Base-by-base conservation (phyloP, 2,329 filamentous ascomycete species). In the Colletotrichum karsti region DNA sequence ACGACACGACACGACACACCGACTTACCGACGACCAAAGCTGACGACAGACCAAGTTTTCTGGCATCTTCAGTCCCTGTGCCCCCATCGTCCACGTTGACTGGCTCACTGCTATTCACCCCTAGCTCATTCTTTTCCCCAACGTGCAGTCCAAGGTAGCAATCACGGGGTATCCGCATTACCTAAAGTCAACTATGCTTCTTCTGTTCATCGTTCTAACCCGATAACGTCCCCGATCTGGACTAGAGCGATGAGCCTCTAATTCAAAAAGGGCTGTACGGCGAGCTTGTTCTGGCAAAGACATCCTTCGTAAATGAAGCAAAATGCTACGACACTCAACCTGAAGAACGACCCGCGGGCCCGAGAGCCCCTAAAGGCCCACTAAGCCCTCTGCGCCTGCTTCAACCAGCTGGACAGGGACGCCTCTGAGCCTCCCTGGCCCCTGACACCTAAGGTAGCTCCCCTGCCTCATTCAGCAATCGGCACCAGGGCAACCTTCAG, bases 311-410 rank as follows among this genome's bases (percentile, higher is more conserved):
- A 18, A 7, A 39, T 28, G n/a, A 50, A 28, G 24, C 4, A 18
- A 28, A 50, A 50, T 28, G 46, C 46, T 50, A n/a, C 15, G 28
- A 5, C 26, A 35, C 41, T 46, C 41, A 33, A 58, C 2, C 26
- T 59, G 42, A 59, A 37, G 37, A 12, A 4, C 12, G 20, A 37
- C 50, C 46, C 46, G 41, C 51, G 48, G n/a, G 28, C 20, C 30
- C 37, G 20, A n/a, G 26, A 57, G 48, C 24, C 44, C 39, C 22
- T 12, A 26, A 10, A 44, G 26, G 18, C 10, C 51, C 37, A 33
- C 51, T 51, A 51, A 37, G 42, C 37, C 42, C 54, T 67, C 59
- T 67, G 64, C 59, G 51, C 63, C 63, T 57, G 39, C 63, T n/a
- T 51, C 51, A 7, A 7, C 10, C 51, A 63, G 59, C 64, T 67